phyloP scores from a whole-genome alignment of 164 flowering plant genomes.

The Liriodendron chinense region DNA sequence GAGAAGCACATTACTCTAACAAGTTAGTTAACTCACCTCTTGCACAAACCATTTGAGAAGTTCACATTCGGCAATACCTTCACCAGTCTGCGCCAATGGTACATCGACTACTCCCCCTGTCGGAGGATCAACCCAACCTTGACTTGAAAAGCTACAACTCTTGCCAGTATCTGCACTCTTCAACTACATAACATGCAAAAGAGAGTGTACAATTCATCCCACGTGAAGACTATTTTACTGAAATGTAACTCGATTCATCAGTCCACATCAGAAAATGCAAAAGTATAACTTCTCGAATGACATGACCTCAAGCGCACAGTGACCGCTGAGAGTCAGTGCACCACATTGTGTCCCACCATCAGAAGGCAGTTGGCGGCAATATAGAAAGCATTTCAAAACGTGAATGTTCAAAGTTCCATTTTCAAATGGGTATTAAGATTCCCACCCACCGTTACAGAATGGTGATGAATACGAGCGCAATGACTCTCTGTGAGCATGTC shows the following conservation, averaged over 20 bases:
- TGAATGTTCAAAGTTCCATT: no score
- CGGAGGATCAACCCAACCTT: slow-evolving; percentile 38
- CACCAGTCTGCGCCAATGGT: slow-evolving; percentile 96
- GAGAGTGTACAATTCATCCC: neutral
- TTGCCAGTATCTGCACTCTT: slow-evolving; percentile 17
- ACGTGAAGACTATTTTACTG: slow-evolving; percentile 1
- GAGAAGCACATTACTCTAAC: neutral
- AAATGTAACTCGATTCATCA: neutral
- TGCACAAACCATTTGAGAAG: slow-evolving; percentile 91
- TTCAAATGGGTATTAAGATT: no score
- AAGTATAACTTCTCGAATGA: no score
- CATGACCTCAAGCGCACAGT: no score
- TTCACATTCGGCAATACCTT: slow-evolving; percentile 99
- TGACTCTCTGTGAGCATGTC: no score
- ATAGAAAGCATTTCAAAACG: neutral
- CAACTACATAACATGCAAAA: slow-evolving; percentile 21
- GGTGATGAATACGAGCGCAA: no score
- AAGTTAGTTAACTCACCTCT: slow-evolving; percentile 49
- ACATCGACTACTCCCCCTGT: slow-evolving; percentile 55
- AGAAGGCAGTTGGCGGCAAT: neutral
- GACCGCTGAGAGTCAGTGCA: no score
- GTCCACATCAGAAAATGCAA: neutral
- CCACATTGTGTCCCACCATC: neutral
- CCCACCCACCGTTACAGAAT: no score
- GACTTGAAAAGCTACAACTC: slow-evolving; percentile 48